Evolutionary conservation across 768 basidiomycete species (phyloP), one percentile per base, ranked within the genome.

Genomic region (Xerocomus spinulosus): DNA sequence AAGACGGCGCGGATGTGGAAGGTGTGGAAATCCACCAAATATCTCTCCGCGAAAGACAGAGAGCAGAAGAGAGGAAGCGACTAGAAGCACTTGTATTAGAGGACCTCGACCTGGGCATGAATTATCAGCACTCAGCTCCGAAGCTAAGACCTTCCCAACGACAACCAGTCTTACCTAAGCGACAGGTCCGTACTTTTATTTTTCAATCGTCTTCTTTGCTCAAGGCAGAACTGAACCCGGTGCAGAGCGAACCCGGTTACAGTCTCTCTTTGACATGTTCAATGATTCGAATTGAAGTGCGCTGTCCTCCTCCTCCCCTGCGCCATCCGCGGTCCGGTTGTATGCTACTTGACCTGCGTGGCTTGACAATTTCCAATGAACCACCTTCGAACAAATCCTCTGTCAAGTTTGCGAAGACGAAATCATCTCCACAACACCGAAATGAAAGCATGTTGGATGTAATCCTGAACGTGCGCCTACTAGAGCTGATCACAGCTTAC

Each of bases 261-360:
- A 54, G 57, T 40, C 35, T 78, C 3, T 57, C 59, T 2, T 54
- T 86, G 33, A 64, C 62, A 17, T 72, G 83, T 26, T 67, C 78
- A 13, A 70, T 84, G 67, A 59, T 92, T 37, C 81, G 92, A 17
- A 37, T 85, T 18, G 78, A 92, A 60, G 59, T 85, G 41, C 79
- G 87, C 39, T 83, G 79, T 59, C 81, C 83, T 5, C 73, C 88
- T 25, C 82, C 82, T 5, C 61, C 70, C 17, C 61, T 61, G 2
- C 65, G 55, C 21, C 32, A 60, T 7, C 73, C 71, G 15, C 79
- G 87, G 21, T 90, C 90, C 36, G 90, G 92, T 5, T 77, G 79
- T 21, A 51, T 89, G 5, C 67, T 87, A 14, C 23, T 87, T 28
- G 87, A 90, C 57, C 43, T 87, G 1, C 79, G 83, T 58, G 70